Percentiles rank a stretch among this genome's conserved stretches.
These are phyloP conservation scores for Globisporangium emineosum DNA, from an alignment of 352 stramenopile genomes.

Conservation along the genomic window DNA sequence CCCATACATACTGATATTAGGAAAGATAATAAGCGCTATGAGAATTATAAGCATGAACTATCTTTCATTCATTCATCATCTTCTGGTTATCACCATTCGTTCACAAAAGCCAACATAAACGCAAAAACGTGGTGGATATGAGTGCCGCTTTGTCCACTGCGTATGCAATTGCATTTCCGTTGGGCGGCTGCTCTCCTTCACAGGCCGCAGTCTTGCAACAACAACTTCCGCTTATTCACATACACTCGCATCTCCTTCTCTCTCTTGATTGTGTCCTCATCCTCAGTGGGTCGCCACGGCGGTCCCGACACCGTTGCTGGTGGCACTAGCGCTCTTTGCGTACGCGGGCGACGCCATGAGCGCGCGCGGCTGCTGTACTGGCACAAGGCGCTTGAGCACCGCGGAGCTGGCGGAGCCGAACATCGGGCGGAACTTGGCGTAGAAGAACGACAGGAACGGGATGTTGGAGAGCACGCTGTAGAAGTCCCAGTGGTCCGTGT, in stretches of 20 bases:
- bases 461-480: constrained; percentile 80
- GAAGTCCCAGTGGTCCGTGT: constrained; percentile 86
- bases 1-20: not conserved
- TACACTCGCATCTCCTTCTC: not conserved
- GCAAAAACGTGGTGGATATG: not conserved
- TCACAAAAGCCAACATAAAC: constrained; percentile 9
- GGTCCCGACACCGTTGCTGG: constrained; percentile 12
- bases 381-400: constrained; percentile 68
- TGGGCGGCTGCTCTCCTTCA: constrained; percentile 15
- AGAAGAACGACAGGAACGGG: constrained; percentile 76
- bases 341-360: constrained; percentile 17
- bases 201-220: constrained; percentile 7
- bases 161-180: not conserved
- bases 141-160: not conserved
- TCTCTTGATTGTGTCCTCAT: not conserved
- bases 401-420: constrained; percentile 64
- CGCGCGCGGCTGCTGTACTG: constrained; percentile 16
- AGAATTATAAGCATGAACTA: constrained; percentile 9
- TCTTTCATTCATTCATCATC: constrained; percentile 14
- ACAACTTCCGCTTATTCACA: constrained; percentile 1
- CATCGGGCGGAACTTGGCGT: constrained; percentile 73
- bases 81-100: constrained; percentile 8
- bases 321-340: constrained; percentile 8
- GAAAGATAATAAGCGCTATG: not conserved
- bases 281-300: constrained; percentile 31